Base-by-base conservation (phyloP, 2,329 filamentous ascomycete species). In the Fusarium nygamai region DNA sequence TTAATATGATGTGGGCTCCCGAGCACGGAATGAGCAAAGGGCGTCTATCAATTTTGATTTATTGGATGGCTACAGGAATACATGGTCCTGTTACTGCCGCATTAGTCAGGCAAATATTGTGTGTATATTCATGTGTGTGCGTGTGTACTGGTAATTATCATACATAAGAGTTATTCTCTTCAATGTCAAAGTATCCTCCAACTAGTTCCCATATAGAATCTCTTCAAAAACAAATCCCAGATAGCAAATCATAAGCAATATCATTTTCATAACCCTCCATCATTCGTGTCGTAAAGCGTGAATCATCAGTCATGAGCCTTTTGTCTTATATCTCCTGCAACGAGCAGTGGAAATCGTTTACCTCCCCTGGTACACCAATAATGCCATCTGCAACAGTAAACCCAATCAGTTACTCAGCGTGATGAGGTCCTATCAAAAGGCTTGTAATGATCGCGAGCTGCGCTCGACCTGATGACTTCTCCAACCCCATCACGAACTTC, bases 401-500 rank as follows among this genome's bases (percentile, higher is more conserved):
- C 31, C 60, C 24, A 48, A 27, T 33, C 31, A 47, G 34, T 38
- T 27, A 34, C 48, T 67, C 39, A 73, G 38, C 31, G 17, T 50
- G 33, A 58, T 64, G 58, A 54, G 48, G 56, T 43, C 31, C 56
- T 50, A 61, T 57, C 67, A 46, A 61, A 53, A 38, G 72, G 39
- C 64, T 51, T 65, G 43, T 72, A 69, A 36, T 67, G 72, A 64
- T 74, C 72, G 60, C 74, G 71, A 22, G 66, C 62, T 19, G 74
- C 75, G 46, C 82, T 85, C 41, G 84, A 82, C 57, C 86, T 83
- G 51, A 90, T 86, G 54, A 91, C 85, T 36, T 91, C 89, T 20
- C 86, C 88, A 6, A 91, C 87, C 8, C 88, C 88, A 71, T 91
- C 89, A 33, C 88, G 83, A 27, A 91, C 88, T 76, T 90, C 88